These are phyloP conservation scores for Candida neerlandica DNA, from an alignment of 1,139 yeast species.

Conservation along the genomic window DNA sequence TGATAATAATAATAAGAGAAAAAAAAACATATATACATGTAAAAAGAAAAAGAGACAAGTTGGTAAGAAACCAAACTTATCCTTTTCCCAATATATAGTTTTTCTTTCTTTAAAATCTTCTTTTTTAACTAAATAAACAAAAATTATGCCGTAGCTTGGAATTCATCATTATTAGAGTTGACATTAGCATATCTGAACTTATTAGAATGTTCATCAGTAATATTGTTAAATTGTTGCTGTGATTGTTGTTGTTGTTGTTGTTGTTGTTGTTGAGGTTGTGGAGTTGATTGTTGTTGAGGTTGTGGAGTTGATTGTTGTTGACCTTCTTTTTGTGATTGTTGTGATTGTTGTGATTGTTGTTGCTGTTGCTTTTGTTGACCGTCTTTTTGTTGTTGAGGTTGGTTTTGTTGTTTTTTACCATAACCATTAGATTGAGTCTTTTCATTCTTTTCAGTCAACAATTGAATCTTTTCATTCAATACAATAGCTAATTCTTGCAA, in stretches of 20 bases:
- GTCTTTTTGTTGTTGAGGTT: slow-evolving; percentile 34
- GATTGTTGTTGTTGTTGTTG: slow-evolving; percentile 36
- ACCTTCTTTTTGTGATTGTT: slow-evolving; percentile 23
- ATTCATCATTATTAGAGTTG: slow-evolving; percentile 49
- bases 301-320: slow-evolving; percentile 21
- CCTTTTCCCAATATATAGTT: neutral
- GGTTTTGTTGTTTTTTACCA: slow-evolving; percentile 42
- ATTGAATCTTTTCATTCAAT: slow-evolving; percentile 83
- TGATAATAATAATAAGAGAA: no score
- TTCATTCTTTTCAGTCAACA: slow-evolving; percentile 83
- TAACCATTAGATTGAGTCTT: slow-evolving; percentile 79
- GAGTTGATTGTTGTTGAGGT: slow-evolving; percentile 28
- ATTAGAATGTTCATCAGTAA: slow-evolving; percentile 38
- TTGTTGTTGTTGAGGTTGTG: slow-evolving; percentile 26
- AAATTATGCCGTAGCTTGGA: slow-evolving; percentile 35
- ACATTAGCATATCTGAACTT: slow-evolving; percentile 52
- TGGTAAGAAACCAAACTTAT: neutral
- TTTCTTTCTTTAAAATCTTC: neutral
- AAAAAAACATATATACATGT: no score
- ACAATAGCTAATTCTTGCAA: slow-evolving; percentile 88
- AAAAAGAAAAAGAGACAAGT: no score
- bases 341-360: slow-evolving; percentile 28
- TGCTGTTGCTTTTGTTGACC: slow-evolving; percentile 34
- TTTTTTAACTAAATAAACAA: neutral
- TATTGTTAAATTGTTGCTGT: slow-evolving; percentile 18